Conservation (phyloP, 495 filamentous ascomycete genomes). For the Apiosordaria backusii region DNA sequence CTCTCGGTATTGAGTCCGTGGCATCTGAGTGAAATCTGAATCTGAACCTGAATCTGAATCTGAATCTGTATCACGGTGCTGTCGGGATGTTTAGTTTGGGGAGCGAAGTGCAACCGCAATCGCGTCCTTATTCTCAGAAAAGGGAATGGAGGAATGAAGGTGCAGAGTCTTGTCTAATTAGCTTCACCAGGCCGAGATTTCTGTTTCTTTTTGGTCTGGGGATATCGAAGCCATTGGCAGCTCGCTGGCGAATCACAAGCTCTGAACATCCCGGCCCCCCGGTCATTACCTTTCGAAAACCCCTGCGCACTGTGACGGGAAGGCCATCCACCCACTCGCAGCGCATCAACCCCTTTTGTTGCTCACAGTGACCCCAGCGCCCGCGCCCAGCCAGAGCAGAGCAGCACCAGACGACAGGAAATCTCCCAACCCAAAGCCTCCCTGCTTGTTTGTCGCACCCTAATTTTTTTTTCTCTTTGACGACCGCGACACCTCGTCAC, state of each 20-base stretch:
- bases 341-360: slow-evolving; percentile 36
- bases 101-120: no score
- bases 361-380: slow-evolving; percentile 13
- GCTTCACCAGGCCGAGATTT: slow-evolving; percentile 13
- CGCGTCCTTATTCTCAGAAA: no score
- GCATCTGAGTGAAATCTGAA: neutral
- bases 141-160: neutral
- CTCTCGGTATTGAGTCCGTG: neutral
- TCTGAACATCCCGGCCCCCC: slow-evolving; percentile 14
- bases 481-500: slow-evolving; percentile 30
- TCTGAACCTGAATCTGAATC: neutral
- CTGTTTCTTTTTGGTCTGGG: slow-evolving; percentile 18
- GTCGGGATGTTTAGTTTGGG: neutral
- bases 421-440: slow-evolving; percentile 27
- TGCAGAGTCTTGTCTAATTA: slow-evolving; percentile 6
- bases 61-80: neutral
- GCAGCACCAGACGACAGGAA: slow-evolving; percentile 19
- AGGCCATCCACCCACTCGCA: slow-evolving; percentile 10
- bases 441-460: slow-evolving; percentile 29
- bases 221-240: slow-evolving; percentile 23
- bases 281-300: slow-evolving; percentile 23
- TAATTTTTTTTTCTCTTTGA: slow-evolving; percentile 32
- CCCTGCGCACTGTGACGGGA: slow-evolving; percentile 16
- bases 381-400: slow-evolving; percentile 19
- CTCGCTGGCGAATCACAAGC: slow-evolving; percentile 24